phyloP scores from a whole-genome alignment of 257 asterid genomes.

The Petunia axillaris region DNA sequence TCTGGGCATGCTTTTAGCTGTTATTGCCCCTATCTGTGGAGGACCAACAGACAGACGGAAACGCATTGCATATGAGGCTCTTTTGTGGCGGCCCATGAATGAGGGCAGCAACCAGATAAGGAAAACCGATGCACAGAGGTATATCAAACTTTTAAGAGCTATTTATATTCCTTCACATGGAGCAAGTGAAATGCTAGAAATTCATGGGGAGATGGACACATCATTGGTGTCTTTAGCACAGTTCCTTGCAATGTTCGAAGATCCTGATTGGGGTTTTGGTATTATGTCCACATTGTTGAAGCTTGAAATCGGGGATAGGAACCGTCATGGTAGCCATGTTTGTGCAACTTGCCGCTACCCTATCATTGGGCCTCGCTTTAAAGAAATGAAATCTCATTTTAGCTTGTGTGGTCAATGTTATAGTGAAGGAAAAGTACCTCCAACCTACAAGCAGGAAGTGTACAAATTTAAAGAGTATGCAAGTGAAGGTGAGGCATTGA shows the following conservation, averaged over 20 bases:
- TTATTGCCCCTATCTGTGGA: conserved; percentile 80
- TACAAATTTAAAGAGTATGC: conserved; percentile 85
- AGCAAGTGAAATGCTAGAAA: conserved; percentile 73
- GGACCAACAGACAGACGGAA: conserved; percentile 85
- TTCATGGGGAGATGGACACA: conserved; percentile 70
- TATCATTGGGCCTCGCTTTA: conserved; percentile 88
- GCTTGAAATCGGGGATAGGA: conserved; percentile 89
- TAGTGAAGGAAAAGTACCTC: conserved; percentile 89
- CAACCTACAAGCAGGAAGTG: conserved; percentile 75
- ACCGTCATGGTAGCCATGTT: conserved; percentile 84
- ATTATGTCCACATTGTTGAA: conserved; percentile 68
- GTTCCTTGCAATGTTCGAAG: conserved; percentile 78
- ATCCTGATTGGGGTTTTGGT: conserved; percentile 92
- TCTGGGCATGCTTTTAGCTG: conserved; percentile 87
- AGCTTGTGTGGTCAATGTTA: conserved; percentile 89
- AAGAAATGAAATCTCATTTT: conserved; percentile 71
- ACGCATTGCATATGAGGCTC: conserved; percentile 81
- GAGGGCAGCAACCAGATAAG: conserved; percentile 70
- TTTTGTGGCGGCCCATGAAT: conserved; percentile 86
- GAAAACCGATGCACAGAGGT: conserved; percentile 70
- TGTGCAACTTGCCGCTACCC: conserved; percentile 90
- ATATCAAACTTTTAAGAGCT: conserved; percentile 75
- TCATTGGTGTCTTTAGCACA: conserved; percentile 62
- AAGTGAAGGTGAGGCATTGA: conserved; percentile 80
- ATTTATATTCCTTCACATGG: conserved; percentile 85